Conservation (phyloP, 495 filamentous ascomycete species). For the Rhypophila decipiens region DNA sequence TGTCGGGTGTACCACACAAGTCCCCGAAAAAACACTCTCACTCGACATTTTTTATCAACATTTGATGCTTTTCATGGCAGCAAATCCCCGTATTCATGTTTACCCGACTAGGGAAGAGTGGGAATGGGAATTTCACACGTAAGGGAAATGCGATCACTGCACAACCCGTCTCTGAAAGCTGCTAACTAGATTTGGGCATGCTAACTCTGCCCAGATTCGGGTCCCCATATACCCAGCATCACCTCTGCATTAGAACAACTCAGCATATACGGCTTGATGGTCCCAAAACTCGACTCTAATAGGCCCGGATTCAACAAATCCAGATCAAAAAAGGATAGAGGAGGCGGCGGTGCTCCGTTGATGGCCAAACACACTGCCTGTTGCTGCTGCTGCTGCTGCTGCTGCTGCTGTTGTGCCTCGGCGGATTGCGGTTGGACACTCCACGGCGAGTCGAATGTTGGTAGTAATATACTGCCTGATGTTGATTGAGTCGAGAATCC, state of each 20-base stretch:
- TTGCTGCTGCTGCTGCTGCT: too few species aligned
- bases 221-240: conserved; percentile 43
- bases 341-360: background rate
- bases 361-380: conserved; percentile 22
- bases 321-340: conserved; percentile 30
- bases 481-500: conserved; percentile 28
- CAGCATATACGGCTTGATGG: conserved; percentile 42
- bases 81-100: too few species aligned
- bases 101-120: too few species aligned
- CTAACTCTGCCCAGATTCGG: too few species aligned
- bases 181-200: too few species aligned
- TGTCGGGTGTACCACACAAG: too few species aligned
- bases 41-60: too few species aligned
- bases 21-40: too few species aligned
- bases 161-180: too few species aligned
- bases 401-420: conserved; percentile 23
- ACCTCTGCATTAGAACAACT: conserved; percentile 38
- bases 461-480: background rate
- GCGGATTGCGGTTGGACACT: conserved; percentile 28
- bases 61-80: too few species aligned
- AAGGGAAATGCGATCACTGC: too few species aligned
- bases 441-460: conserved; percentile 20
- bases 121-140: too few species aligned
- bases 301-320: conserved; percentile 39
- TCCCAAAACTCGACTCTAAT: conserved; percentile 39